phyloP scores from a whole-genome alignment of 1,284 basidiomycete species.

The Xerocomus tenax region DNA sequence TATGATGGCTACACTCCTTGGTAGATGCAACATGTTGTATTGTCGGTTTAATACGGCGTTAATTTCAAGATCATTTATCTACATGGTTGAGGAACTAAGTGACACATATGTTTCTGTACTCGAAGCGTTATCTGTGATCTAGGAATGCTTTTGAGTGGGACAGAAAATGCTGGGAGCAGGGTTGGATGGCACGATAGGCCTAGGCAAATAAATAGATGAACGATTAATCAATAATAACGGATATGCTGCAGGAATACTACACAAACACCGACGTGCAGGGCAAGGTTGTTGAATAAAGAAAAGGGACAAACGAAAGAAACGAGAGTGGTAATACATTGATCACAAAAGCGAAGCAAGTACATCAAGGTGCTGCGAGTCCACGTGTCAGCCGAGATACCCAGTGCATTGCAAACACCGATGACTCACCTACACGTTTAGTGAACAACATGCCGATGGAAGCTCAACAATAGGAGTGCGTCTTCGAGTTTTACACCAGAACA shows the following conservation, averaged over 20 bases:
- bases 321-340: constrained; percentile 20
- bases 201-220: constrained; percentile 24
- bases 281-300: constrained; percentile 5
- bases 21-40: neutral
- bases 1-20: constrained; percentile 24
- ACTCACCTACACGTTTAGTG: constrained; percentile 37
- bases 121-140: constrained; percentile 14
- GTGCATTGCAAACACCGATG: neutral
- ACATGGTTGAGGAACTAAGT: constrained; percentile 11
- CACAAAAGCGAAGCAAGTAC: constrained; percentile 11
- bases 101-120: constrained; percentile 22
- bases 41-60: neutral
- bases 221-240: constrained; percentile 35
- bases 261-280: constrained; percentile 11
- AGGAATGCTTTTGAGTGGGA: constrained; percentile 15
- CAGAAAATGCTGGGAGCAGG: constrained; percentile 14
- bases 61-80: constrained; percentile 21
- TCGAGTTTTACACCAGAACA: constrained; percentile 45
- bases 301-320: constrained; percentile 9
- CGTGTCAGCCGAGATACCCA: constrained; percentile 11
- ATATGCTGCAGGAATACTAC: constrained; percentile 23
- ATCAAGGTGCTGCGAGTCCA: constrained; percentile 11
- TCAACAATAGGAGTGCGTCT: constrained; percentile 59
- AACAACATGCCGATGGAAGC: constrained; percentile 58
- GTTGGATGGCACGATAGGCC: neutral